Evolutionary conservation across 306 rosid species (phyloP).

Genomic region (Argentina anserina): DNA sequence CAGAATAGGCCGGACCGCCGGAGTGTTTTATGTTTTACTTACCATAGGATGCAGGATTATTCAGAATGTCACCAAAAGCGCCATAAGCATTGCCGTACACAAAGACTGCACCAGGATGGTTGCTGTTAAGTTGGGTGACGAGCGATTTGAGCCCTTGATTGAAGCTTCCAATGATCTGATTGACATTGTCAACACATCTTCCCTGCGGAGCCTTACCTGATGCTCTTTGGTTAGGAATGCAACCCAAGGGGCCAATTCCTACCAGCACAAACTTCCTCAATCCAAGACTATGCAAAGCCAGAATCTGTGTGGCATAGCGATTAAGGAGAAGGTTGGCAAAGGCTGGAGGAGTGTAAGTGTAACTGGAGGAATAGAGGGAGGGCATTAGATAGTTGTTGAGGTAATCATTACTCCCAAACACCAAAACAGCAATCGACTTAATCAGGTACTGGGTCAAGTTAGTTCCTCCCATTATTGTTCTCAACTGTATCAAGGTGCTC

Average conservation of each 20-base stretch:
- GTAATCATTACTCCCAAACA: constrained; percentile 73
- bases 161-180: constrained; percentile 55
- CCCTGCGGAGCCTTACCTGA: constrained; percentile 31
- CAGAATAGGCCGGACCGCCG: too few species aligned
- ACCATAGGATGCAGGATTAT: constrained; percentile 61
- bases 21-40: too few species aligned
- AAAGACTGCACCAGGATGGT: constrained; percentile 46
- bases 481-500: constrained; percentile 34
- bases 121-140: constrained; percentile 44
- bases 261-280: constrained; percentile 57
- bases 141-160: constrained; percentile 60
- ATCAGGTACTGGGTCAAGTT: constrained; percentile 34
- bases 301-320: constrained; percentile 40
- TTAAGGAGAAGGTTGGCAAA: constrained; percentile 66
- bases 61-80: constrained; percentile 63
- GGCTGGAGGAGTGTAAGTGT: constrained; percentile 36
- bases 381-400: constrained; percentile 71
- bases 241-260: constrained; percentile 78
- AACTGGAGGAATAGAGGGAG: constrained; percentile 38
- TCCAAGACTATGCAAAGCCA: constrained; percentile 49
- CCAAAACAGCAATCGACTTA: constrained; percentile 43
- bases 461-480: constrained; percentile 34
- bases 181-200: constrained; percentile 59
- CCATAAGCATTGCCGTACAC: constrained; percentile 52
- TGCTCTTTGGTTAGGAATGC: constrained; percentile 73